Base-by-base conservation (phyloP, 73 alveolate genomes). In the Paramecium sexaurelia region DNA sequence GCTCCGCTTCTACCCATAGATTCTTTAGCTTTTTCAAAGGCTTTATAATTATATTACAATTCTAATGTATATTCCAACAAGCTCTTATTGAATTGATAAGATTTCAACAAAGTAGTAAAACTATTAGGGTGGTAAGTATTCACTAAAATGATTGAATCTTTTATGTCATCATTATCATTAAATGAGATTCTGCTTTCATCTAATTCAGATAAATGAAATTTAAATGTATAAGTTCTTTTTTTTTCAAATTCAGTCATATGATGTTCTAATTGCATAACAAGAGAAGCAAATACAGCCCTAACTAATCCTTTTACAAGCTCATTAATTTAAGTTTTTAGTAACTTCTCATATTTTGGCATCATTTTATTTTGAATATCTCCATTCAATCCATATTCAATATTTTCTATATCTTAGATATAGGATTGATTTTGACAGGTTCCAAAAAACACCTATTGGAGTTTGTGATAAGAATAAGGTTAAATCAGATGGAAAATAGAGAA, bases 1-100 rank as follows among this genome's bases (percentile, higher is more conserved):
- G 86, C 86, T 35, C 86, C 86, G 35, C 86, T 71, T 71, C 56
- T 71, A 6, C 86, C 86, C 86, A 71, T 71, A 15, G 86, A 71
- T 71, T 71, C 86, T 13, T 71, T 35, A 11, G 86, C 33, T 36
- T 71, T 71, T 37, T 71, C 56, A 35, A 71, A 71, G 6, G 86
- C 55, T 36, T n/a, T 32, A 19, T 35, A 36, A 71, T 71, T 71
- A 20, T 35, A 71, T n/a, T 32, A 32, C 8, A 71, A 36, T 19
- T 71, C 86, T n/a, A 71, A 40, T 5, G 86, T 35, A 7, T 33
- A 71, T 36, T 71, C 57, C 20, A 71, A 20, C 17, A 71, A 32
- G 7, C 35, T 19, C 6, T 13, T 32, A 3, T 6, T 71, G 7
- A 71, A 71, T 33, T 37, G 11, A 19, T 36, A 5, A 5, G 17